A percentile compares a stretch with the other conserved stretches of the same genome.
Evolutionary conservation across 2,329 filamentous ascomycete species (phyloP).

Genomic region (Zymoseptoria crescenta): DNA sequence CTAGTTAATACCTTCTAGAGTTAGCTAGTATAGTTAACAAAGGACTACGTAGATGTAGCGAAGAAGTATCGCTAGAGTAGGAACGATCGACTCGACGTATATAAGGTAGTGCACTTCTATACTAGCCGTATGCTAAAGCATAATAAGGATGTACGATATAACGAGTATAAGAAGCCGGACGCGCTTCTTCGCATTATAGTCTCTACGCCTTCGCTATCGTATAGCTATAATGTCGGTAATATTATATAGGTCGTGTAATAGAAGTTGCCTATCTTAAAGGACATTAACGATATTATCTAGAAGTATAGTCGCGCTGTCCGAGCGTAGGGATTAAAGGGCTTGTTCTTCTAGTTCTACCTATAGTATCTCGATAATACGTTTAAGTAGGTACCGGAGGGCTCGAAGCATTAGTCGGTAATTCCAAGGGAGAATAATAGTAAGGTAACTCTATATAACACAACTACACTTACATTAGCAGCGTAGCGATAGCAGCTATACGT

Average conservation of each 20-base stretch:
- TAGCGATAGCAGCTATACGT: background rate
- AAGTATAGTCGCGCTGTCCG: too few species aligned
- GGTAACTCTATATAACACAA: background rate
- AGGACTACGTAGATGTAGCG: background rate
- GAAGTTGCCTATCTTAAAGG: too few species aligned
- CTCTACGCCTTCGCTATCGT: background rate
- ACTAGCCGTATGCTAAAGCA: too few species aligned
- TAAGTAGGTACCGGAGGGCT: too few species aligned
- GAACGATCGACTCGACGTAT: background rate
- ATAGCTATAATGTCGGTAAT: background rate
- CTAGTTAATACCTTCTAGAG: background rate
- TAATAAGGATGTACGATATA: too few species aligned
- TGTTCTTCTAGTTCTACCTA: too few species aligned
- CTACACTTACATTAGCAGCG: background rate
- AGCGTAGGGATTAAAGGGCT: too few species aligned
- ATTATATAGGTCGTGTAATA: background rate
- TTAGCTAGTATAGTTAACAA: background rate
- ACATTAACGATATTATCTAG: too few species aligned
- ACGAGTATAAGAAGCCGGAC: too few species aligned
- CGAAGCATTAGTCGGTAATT: background rate
- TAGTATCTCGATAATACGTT: too few species aligned
- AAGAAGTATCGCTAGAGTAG: background rate
- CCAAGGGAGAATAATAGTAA: too few species aligned
- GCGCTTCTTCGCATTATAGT: background rate
- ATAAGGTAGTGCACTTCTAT: too few species aligned